Conservation (phyloP, 352 stramenopile genomes). For the Phytophthora palmivora region DNA sequence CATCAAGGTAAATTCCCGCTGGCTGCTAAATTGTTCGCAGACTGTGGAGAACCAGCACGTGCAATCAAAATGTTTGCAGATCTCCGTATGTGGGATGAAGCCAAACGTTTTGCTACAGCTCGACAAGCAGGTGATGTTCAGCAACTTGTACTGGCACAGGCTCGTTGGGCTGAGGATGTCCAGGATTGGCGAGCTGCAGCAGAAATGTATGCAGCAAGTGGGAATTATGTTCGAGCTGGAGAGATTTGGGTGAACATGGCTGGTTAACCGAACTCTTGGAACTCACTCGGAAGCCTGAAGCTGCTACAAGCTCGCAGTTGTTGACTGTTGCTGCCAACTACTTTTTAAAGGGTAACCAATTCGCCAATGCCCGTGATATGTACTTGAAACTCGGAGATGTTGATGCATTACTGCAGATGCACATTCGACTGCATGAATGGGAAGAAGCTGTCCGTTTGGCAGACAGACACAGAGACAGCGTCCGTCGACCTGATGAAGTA, state of each 20-base stretch:
- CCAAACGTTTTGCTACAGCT: too few species aligned
- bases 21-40: conserved; percentile 89
- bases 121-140: too few species aligned
- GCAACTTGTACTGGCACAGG: too few species aligned
- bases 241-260: too few species aligned
- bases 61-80: conserved; percentile 94
- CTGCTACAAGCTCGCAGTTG: conserved; percentile 45
- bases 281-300: too few species aligned
- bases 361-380: too few species aligned
- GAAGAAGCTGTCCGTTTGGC: conserved; percentile 92
- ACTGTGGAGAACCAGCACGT: conserved; percentile 79
- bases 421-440: conserved; percentile 93
- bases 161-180: too few species aligned
- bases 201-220: too few species aligned
- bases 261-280: too few species aligned
- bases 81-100: too few species aligned
- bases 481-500: conserved; percentile 87
- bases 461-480: conserved; percentile 79
- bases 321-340: conserved; percentile 66
- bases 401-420: conserved; percentile 88
- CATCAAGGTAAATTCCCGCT: conserved; percentile 93
- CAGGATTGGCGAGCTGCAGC: too few species aligned
- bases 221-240: too few species aligned
- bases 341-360: conserved; percentile 78
- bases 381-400: conserved; percentile 86